A percentile compares a stretch with the other conserved stretches of the same genome.
Evolutionary conservation across 2,329 filamentous ascomycete genomes (phyloP).

Genomic region (Paraphoma chrysanthemicola): DNA sequence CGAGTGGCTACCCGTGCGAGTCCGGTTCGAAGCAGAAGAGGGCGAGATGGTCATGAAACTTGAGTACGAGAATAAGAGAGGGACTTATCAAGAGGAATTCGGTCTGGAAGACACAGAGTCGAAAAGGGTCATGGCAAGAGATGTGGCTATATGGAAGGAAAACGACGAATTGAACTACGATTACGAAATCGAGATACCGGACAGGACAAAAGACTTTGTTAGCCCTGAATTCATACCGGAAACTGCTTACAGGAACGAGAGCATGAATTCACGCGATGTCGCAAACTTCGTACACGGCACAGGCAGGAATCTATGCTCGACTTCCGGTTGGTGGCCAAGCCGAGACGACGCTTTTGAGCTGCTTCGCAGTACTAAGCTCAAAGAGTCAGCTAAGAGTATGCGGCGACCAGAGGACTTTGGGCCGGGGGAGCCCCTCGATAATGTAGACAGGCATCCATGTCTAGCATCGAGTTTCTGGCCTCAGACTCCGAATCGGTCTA

Average conservation of each 20-base stretch:
- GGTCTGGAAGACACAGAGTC: conserved; percentile 12
- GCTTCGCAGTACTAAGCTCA: conserved; percentile 10
- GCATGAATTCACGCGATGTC: conserved; percentile 4
- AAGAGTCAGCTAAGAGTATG: not conserved
- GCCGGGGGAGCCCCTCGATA: not conserved
- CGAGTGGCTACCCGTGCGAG: conserved; percentile 35
- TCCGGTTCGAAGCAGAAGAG: conserved; percentile 35
- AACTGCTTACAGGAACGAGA: not conserved
- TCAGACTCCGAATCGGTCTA: conserved; percentile 9
- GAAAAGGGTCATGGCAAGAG: not conserved
- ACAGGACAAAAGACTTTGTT: not conserved
- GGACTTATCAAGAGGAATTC: conserved; percentile 11
- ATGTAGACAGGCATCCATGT: conserved; percentile 8
- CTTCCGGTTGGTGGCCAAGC: conserved; percentile 29
- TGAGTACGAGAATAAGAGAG: conserved; percentile 28
- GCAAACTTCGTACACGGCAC: conserved; percentile 23
- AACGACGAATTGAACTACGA: not conserved
- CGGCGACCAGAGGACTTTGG: not conserved
- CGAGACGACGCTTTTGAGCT: conserved; percentile 4
- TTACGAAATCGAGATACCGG: not conserved
- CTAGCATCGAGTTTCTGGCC: conserved; percentile 22
- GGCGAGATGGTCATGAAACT: conserved; percentile 39
- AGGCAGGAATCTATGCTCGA: conserved; percentile 28
- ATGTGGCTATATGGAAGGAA: not conserved
- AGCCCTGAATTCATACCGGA: not conserved